These are phyloP conservation scores for Isabelozyma gotoi DNA, from an alignment of 805 yeast species.

Conservation along the genomic window DNA sequence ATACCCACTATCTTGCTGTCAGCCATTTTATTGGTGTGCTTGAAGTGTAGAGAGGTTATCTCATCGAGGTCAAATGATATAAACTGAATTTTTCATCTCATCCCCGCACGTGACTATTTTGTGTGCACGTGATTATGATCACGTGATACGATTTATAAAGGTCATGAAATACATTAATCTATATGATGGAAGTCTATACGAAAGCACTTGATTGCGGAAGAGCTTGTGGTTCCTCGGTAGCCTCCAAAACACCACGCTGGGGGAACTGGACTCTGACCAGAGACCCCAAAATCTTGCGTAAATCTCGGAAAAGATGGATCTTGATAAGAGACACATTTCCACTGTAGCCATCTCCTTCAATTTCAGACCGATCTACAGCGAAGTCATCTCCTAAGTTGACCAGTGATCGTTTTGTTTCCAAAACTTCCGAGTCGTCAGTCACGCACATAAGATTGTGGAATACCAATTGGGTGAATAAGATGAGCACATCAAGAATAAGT, in stretches of 20 bases:
- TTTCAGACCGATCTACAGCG: constrained; percentile 13
- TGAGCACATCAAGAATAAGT: constrained; percentile 23
- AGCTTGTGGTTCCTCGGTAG: not conserved
- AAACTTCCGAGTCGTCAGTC: constrained; percentile 28
- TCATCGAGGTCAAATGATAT: not conserved
- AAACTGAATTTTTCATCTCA: too few species aligned
- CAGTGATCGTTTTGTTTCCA: constrained; percentile 10
- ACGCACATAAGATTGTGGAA: constrained; percentile 33
- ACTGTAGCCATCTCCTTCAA: constrained; percentile 36
- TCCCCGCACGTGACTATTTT: not conserved
- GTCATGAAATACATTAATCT: not conserved
- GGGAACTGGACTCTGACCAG: constrained; percentile 7
- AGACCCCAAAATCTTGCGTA: constrained; percentile 10
- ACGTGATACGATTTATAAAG: constrained; percentile 1
- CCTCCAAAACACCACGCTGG: not conserved
- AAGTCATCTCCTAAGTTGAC: constrained; percentile 5
- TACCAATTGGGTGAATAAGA: constrained; percentile 27
- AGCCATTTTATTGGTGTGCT: constrained; percentile 15
- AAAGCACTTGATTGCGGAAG: constrained; percentile 3
- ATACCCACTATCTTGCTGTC: constrained; percentile 70
- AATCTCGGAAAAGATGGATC: constrained; percentile 20
- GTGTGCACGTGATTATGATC: not conserved
- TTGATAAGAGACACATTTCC: constrained; percentile 35
- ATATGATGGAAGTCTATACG: not conserved
- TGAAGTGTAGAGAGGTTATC: not conserved